Conservation (phyloP, 208 protist species). For the Wallacemonas sp. region DNA sequence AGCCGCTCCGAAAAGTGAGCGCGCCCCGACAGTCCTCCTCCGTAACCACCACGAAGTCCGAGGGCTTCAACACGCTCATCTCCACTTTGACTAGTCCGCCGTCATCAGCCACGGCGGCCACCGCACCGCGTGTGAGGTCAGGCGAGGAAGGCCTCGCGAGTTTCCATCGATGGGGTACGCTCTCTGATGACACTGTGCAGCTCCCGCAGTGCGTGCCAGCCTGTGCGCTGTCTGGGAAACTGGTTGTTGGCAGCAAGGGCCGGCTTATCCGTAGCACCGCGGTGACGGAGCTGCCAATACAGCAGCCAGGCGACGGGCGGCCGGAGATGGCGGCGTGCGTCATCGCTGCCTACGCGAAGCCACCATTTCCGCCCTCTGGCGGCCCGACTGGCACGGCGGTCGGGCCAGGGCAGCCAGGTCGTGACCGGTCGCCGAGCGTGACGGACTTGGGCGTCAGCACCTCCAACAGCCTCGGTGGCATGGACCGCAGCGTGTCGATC, state of each 20-base stretch:
- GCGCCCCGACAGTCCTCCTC: no score
- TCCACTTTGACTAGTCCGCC: no score
- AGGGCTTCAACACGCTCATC: no score
- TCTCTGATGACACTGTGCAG: constrained; percentile 6
- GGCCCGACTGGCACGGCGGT: neutral
- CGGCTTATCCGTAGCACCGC: neutral
- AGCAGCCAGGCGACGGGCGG: neutral
- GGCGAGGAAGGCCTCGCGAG: neutral
- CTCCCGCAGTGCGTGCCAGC: neutral
- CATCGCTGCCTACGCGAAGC: constrained; percentile 11
- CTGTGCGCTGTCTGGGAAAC: neutral
- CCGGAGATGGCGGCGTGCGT: constrained; percentile 4
- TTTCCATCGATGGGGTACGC: constrained; percentile 9
- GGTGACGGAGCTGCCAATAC: neutral
- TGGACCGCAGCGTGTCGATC: constrained; percentile 26
- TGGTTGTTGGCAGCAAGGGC: constrained; percentile 6
- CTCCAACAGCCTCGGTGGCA: constrained; percentile 4
- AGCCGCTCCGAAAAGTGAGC: no score
- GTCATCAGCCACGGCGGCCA: neutral
- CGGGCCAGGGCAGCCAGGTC: constrained; percentile 20
- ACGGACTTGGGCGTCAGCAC: neutral
- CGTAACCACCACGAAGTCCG: no score
- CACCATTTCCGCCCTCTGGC: neutral
- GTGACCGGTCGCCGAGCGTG: constrained; percentile 18
- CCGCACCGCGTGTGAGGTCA: neutral